Base-by-base conservation (phyloP, 345 rosid genomes). In the Salix exigua region DNA sequence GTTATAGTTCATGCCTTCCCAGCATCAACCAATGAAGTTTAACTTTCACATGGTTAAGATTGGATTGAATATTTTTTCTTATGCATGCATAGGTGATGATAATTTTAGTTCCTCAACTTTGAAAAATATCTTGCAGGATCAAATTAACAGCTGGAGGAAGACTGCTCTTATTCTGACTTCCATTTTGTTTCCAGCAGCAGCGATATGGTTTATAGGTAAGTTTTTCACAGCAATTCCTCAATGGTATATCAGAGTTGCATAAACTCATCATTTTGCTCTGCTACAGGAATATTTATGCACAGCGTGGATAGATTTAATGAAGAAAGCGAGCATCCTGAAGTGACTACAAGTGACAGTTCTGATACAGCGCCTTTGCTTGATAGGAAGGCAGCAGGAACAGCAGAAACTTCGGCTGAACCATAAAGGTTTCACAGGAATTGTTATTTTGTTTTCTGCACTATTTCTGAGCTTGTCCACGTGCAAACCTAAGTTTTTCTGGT, bases 101-200 rank as follows among this genome's bases (percentile, higher is more conserved):
- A 6, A 21, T 44, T 25, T 23, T 14, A 33, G 67, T 16, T 55
- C 70, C 77, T 75, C 37, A 66, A 42, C 46, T 0, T 61, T 16
- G 9, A 61, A 48, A 42, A 19, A 23, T 55, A n/a, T 81, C 53
- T 16, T 73, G 68, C 93, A 94, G 97, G 99, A 95, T 79, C 60
- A 66, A 40, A 72, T 90, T 68, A 71, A 95, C 88, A 91, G 90
- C 68, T 95, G 99, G 99, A 93, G 97, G 78, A 80, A 75, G 79
- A 91, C 97, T 74, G 76, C 97, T 78, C 97, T 95, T 75, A 88
- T 90, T 81, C 89, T 93, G 72, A 90, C 97, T 0, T 79, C 85
- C 58, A 84, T 93, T 74, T 79, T 93, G 78, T 91, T 95, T 87
- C 94, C 87, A 40, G 94, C 99, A 12, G 97, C 97, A 48, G 86